Base-by-base conservation (phyloP, 1,284 basidiomycete species). In the Irpex rosettiformis region DNA sequence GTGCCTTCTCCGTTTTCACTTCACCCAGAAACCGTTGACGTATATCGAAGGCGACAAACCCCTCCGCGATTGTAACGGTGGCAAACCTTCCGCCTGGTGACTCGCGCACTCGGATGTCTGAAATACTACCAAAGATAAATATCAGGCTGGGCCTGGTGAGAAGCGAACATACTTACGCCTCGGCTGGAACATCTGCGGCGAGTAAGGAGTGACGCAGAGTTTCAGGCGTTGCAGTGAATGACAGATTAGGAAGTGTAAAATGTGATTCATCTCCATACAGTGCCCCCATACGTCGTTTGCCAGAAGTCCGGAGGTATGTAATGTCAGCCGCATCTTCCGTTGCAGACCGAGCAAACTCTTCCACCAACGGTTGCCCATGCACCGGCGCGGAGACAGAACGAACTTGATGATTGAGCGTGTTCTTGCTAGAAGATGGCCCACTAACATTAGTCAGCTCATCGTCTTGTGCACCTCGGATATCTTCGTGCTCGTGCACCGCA, bases 191-290 rank as follows among this genome's bases (percentile, higher is more conserved):
- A 1, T 51, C 25, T 13, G 33, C 21, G 4, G 24, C 13, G n/a
- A 52, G 24, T 13, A 57, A 30, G 4, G 49, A 57, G 13, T 16
- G 1, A n/a, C 3, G 18, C 6, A 57, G 40, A 24, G 49, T 30
- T 16, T 45, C 10, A 13, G 48, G 22, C 6, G n/a, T n/a, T 3
- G 48, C 45, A 22, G 10, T 27, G 18, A 2, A 5, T 10, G 56
- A 48, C 4, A 57, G 49, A n/a, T 57, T 57, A 16, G 33, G 33
- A 37, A 37, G 33, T 10, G 18, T 52, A 22, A 57, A 30, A 33
- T 18, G 49, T 10, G 49, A 57, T 27, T 42, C 22, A n/a, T 40
- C 56, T 22, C 33, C 56, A 40, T 30, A 28, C 16, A 18, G 10
- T 10, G 48, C 3, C 5, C 48, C 49, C 6, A 45, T 45, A 45